Conservation (phyloP, 2,329 filamentous ascomycete genomes). For the Hortaea werneckii region DNA sequence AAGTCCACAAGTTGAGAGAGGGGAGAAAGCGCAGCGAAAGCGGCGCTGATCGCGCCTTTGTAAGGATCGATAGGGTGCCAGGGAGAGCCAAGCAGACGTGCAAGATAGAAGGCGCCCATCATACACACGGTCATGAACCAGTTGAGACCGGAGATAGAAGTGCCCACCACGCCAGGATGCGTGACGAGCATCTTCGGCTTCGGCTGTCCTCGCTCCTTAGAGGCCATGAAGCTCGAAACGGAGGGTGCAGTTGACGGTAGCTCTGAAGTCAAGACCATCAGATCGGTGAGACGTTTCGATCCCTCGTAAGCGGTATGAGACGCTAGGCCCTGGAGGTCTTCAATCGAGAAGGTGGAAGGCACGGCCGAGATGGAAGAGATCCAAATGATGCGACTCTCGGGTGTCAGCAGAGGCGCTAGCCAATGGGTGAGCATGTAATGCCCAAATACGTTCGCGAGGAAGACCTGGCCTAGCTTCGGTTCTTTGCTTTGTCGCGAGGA, state of each 20-base stretch:
- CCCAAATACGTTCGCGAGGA: slow-evolving; percentile 87
- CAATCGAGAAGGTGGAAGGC: slow-evolving; percentile 44
- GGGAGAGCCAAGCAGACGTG: slow-evolving; percentile 69
- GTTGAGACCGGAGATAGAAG: slow-evolving; percentile 60
- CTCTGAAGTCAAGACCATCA: slow-evolving; percentile 63
- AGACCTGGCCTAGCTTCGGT: slow-evolving; percentile 66
- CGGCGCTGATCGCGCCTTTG: slow-evolving; percentile 62
- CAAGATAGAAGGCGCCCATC: slow-evolving; percentile 56
- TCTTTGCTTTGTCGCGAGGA: slow-evolving; percentile 24
- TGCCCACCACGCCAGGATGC: slow-evolving; percentile 81
- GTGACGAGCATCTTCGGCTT: slow-evolving; percentile 63
- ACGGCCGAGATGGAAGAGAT: slow-evolving; percentile 70
- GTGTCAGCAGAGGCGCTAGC: slow-evolving; percentile 59
- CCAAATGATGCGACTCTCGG: slow-evolving; percentile 66
- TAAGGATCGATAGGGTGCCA: slow-evolving; percentile 80
- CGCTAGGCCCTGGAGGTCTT: slow-evolving; percentile 67
- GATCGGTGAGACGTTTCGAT: slow-evolving; percentile 76
- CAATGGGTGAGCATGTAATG: slow-evolving; percentile 84
- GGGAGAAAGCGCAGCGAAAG: slow-evolving; percentile 65
- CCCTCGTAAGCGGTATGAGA: slow-evolving; percentile 65
- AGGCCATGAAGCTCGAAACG: slow-evolving; percentile 47
- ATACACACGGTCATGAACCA: slow-evolving; percentile 61
- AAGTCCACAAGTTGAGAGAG: slow-evolving; percentile 51
- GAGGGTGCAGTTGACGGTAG: slow-evolving; percentile 53
- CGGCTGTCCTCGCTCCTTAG: slow-evolving; percentile 11